Conservation (phyloP, 805 yeast species). For the Isabelozyma rhagii region DNA sequence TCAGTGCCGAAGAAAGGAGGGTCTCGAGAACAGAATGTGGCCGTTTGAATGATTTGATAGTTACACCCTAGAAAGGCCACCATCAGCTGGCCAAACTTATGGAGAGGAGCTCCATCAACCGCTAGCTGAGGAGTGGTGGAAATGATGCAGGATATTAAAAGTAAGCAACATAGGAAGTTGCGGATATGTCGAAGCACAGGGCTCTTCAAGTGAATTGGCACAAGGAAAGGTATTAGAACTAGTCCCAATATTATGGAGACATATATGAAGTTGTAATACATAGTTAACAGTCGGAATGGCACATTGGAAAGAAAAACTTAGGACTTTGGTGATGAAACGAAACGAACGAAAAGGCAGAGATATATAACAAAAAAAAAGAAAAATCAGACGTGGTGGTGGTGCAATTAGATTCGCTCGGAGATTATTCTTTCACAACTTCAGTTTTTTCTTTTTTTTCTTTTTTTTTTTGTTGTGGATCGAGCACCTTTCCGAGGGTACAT, state of each 20-base stretch:
- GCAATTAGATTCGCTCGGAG: not conserved
- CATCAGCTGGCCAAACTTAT: constrained; percentile 21
- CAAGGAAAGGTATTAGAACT: constrained; percentile 12
- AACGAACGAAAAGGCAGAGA: not conserved
- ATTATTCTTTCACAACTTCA: too few relatives aligned
- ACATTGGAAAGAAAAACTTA: not conserved
- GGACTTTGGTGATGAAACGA: not conserved
- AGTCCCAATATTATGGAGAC: constrained; percentile 9
- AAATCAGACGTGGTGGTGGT: not conserved
- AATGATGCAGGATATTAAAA: constrained; percentile 8
- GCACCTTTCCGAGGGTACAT: not conserved
- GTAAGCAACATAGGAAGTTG: not conserved
- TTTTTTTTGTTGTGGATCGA: too few relatives aligned
- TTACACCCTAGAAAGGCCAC: constrained; percentile 31
- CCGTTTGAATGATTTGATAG: constrained; percentile 16
- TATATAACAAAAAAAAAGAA: not conserved
- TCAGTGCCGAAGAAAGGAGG: constrained; percentile 1
- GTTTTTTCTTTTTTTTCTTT: too few relatives aligned
- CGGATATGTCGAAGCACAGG: not conserved
- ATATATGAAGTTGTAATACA: constrained; percentile 15
- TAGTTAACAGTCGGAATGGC: not conserved
- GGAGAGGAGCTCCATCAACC: constrained; percentile 27
- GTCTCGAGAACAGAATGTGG: constrained; percentile 18
- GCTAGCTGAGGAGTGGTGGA: constrained; percentile 25
- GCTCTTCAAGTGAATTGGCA: constrained; percentile 4